Conservation (phyloP, 139 green algal species). For the Spirogloea muscicola region DNA sequence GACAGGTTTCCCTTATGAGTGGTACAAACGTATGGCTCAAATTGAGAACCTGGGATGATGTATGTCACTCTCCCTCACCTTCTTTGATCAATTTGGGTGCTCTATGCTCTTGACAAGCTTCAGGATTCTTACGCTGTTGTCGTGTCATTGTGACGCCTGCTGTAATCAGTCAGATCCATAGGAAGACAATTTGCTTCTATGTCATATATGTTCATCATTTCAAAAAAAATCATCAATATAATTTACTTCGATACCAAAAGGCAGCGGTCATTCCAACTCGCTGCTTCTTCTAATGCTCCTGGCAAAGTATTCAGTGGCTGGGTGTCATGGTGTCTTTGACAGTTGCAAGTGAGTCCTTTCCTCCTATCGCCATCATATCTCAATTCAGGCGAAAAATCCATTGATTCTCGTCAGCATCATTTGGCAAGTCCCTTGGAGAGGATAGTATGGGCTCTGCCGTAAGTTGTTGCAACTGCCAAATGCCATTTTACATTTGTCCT, state of each 20-base stretch:
- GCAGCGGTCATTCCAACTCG: background rate
- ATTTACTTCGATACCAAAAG: background rate
- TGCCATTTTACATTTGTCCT: too few species aligned
- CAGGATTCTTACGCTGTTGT: slow-evolving; percentile 6
- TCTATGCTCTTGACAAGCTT: too few species aligned
- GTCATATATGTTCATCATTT: too few species aligned
- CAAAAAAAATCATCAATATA: slow-evolving; percentile 2
- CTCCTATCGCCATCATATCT: slow-evolving; percentile 3
- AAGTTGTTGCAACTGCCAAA: too few species aligned
- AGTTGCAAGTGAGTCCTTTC: slow-evolving; percentile 24
- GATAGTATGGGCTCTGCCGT: background rate
- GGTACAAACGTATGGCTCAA: slow-evolving; percentile 61
- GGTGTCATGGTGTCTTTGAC: background rate
- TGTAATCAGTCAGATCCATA: too few species aligned
- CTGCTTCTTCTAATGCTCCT: background rate
- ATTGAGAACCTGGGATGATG: slow-evolving; percentile 26
- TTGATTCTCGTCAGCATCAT: background rate
- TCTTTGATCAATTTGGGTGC: background rate
- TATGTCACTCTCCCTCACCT: background rate
- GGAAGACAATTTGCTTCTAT: too few species aligned
- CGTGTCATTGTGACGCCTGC: background rate
- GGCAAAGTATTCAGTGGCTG: too few species aligned
- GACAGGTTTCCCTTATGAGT: slow-evolving; percentile 62
- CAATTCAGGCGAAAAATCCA: background rate
- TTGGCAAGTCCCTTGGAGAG: background rate